Evolutionary conservation across 352 stramenopile species (phyloP), one percentile per base, ranked within the genome.

Genomic region (Phytophthora melonis): DNA sequence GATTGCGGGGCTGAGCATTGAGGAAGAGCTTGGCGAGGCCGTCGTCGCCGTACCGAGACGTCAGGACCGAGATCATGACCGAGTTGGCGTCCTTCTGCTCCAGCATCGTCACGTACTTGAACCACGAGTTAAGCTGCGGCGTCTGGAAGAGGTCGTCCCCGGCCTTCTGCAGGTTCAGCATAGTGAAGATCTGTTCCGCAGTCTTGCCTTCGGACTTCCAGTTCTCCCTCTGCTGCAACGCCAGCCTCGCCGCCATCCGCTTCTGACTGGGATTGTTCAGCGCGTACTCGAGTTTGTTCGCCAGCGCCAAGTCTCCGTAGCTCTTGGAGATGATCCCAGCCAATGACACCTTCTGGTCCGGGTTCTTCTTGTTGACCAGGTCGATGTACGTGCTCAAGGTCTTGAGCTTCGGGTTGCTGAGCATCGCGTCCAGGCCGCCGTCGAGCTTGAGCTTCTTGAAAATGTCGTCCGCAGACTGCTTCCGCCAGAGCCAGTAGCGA

Each of bases 281-380:
- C 18, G 27, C 36, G n/a, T 14, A 21, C 13, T 66, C 19, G 19
- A 69, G 25, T 52, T 49, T 55, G 23, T 11, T 52, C 4, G 47
- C 57, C 27, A 72, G 2, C 19, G 57, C 45, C 30, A 63, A 64
- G 21, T 68, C 58, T 16, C 50, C 52, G 53, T 73, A 73, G 18
- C 39, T 63, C 7, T 63, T 55, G 2, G 30, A 55, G 6, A 73
- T 53, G 2, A 58, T 36, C 1, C 11, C 27, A n/a, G 45, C 19
- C 49, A 73, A 64, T 9, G 41, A 39, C 52, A 68, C 41, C n/a
- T 54, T 34, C 18, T 63, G 58, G 25, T 34, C 47, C 3, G 58
- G 66, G 25, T 73, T 53, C 18, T 64, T 57, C 25, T 53, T 68
- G 23, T 68, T 73, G 41, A 59, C 23, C 39, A 69, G 8, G 41